These are phyloP conservation scores for Miscanthus lutarioriparius DNA, from an alignment of 176 grass and related monocot genomes.

Conservation along the genomic window DNA sequence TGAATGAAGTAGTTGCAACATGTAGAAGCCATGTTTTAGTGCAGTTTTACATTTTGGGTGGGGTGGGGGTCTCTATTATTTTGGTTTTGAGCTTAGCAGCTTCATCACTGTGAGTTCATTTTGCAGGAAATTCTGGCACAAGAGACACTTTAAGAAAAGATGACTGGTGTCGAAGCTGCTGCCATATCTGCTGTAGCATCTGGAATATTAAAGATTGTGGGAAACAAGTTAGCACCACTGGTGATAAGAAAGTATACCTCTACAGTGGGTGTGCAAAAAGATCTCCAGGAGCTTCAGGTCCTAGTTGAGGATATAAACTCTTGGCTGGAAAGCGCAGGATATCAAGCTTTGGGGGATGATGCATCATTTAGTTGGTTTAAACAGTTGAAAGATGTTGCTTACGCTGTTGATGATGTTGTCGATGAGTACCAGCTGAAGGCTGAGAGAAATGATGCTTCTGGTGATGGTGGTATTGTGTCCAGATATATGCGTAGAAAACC, in stretches of 20 bases:
- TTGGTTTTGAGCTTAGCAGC: no score
- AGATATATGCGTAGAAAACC: no score
- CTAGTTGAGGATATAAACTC: background rate
- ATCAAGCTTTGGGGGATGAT: rapidly evolving
- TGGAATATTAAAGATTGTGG: background rate
- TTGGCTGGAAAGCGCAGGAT: background rate
- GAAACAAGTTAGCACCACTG: background rate
- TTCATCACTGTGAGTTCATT: background rate
- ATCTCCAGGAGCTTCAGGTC: background rate
- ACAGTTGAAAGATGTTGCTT: background rate
- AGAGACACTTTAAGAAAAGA: background rate
- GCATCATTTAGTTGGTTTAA: background rate
- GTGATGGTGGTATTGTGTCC: no score
- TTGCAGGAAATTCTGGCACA: background rate
- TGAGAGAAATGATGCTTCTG: background rate
- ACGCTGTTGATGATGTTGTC: background rate
- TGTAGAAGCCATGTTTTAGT: no score
- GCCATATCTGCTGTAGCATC: background rate
- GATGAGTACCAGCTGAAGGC: background rate
- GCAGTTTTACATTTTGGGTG: no score
- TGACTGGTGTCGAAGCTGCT: background rate
- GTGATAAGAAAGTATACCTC: background rate
- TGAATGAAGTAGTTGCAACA: no score
- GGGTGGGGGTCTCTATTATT: no score
- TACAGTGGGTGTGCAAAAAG: background rate